Percentiles rank a stretch among this genome's conserved stretches.
These are phyloP conservation scores for Pascua sp. DNA, from an alignment of 1,284 basidiomycete species.

Conservation along the genomic window DNA sequence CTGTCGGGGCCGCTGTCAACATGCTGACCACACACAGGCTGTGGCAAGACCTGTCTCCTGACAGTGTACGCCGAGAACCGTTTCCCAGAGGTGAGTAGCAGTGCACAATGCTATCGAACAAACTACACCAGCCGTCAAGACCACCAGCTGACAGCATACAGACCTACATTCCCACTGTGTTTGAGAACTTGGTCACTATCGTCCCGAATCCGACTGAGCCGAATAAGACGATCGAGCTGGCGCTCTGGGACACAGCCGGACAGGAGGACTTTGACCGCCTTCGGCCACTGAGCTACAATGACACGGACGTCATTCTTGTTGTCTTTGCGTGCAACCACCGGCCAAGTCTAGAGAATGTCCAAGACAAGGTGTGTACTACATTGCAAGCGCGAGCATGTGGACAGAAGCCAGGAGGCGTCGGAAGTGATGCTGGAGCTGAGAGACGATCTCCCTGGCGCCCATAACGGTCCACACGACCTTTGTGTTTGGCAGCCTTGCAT, in stretches of 20 bases:
- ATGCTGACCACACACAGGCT: slow-evolving; percentile 46
- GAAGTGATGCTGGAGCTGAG: background rate
- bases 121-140: background rate
- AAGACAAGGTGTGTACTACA: slow-evolving; percentile 58
- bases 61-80: slow-evolving; percentile 84
- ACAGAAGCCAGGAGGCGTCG: background rate
- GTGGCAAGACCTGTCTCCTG: slow-evolving; percentile 58
- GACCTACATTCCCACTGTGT: slow-evolving; percentile 97
- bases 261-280: slow-evolving; percentile 97
- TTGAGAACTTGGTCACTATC: slow-evolving; percentile 94
- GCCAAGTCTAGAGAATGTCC: slow-evolving; percentile 87
- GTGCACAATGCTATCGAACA: background rate
- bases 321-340: slow-evolving; percentile 97
- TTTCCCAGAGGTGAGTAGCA: slow-evolving; percentile 79
- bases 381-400: background rate
- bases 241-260: slow-evolving; percentile 97
- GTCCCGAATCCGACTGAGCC: slow-evolving; percentile 67
- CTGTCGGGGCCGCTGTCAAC: background rate
- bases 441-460: too few species aligned
- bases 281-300: slow-evolving; percentile 89
- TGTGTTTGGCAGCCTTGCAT: too few species aligned
- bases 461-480: too few species aligned
- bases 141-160: slow-evolving; percentile 42
- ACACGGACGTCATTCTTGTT: slow-evolving; percentile 93
- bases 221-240: slow-evolving; percentile 85